A percentile compares a stretch with the other conserved stretches of the same genome.
Evolutionary conservation across 164 flowering plant species (phyloP).

Genomic region (Warburgia ugandensis): DNA sequence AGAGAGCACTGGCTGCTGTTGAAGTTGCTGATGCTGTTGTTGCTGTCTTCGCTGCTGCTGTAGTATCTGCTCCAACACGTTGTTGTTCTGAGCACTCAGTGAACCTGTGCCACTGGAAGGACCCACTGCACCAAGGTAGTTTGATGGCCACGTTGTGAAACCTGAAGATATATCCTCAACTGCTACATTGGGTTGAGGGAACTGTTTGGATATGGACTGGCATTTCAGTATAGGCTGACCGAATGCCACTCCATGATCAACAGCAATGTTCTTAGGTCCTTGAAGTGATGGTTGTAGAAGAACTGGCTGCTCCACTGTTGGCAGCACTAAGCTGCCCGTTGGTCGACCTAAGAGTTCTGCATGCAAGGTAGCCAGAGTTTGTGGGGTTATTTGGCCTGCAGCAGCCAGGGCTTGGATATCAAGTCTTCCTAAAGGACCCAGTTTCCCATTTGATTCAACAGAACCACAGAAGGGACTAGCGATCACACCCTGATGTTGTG

Average conservation of each 20-base stretch:
- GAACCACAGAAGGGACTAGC: slow-evolving; percentile 43
- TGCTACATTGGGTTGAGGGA: slow-evolving; percentile 29
- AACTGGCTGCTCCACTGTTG: slow-evolving; percentile 39
- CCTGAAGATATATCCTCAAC: slow-evolving; percentile 38
- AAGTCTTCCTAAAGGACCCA: slow-evolving; percentile 47
- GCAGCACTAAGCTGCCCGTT: slow-evolving; percentile 34
- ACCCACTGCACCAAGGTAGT: slow-evolving; percentile 27
- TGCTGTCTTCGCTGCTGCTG: slow-evolving; percentile 35
- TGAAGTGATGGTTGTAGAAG: slow-evolving; percentile 50
- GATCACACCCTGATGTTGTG: slow-evolving; percentile 51
- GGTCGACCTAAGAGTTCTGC: slow-evolving; percentile 68
- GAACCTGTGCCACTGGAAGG: slow-evolving; percentile 25
- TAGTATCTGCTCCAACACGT: slow-evolving; percentile 35
- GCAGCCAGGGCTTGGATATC: slow-evolving; percentile 72
- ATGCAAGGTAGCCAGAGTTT: slow-evolving; percentile 65
- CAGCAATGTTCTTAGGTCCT: slow-evolving; percentile 37
- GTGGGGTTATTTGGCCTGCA: slow-evolving; percentile 71
- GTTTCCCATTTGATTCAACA: slow-evolving; percentile 36
- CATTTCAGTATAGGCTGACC: slow-evolving; percentile 49
- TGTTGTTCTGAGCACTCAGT: slow-evolving; percentile 30
- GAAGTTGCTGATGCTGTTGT: slow-evolving; percentile 27
- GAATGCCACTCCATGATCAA: slow-evolving; percentile 44
- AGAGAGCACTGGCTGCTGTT: slow-evolving; percentile 25
- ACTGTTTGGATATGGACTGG: slow-evolving; percentile 41
- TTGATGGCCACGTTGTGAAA: slow-evolving; percentile 45